Conservation (phyloP, 306 rosid species). For the Purshia tridentata region DNA sequence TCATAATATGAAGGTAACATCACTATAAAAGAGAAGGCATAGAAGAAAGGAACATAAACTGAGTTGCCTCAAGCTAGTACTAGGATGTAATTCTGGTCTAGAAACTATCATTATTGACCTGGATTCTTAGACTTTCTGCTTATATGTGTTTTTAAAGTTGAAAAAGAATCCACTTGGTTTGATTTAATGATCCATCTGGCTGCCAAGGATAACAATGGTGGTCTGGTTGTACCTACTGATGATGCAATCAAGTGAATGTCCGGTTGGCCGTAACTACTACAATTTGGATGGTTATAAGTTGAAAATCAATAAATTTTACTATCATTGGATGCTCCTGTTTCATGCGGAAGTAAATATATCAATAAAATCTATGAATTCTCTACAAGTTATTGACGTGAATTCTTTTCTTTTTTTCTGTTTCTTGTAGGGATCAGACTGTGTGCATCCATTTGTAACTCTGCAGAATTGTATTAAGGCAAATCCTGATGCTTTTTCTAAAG, state of each 20-base stretch:
- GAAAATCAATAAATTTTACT: not conserved
- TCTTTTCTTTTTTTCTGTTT: conserved; percentile 1
- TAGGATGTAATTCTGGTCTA: not conserved
- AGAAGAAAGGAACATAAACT: not conserved
- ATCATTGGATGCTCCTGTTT: not conserved
- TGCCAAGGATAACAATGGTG: not conserved
- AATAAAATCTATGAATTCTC: not conserved
- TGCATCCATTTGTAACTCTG: conserved; percentile 74
- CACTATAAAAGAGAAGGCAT: not conserved
- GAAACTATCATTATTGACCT: not conserved
- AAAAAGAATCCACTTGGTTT: not conserved
- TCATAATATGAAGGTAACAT: not conserved
- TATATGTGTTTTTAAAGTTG: no score
- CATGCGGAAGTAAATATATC: not conserved
- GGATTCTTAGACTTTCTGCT: not conserved
- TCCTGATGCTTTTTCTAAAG: conserved; percentile 76
- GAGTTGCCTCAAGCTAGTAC: not conserved
- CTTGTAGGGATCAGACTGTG: conserved; percentile 87
- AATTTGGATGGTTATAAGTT: not conserved
- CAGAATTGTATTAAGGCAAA: conserved; percentile 90
- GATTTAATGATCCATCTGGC: not conserved
- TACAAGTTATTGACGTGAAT: not conserved
- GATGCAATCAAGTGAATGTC: not conserved
- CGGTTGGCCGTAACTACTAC: not conserved
- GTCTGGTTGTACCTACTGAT: conserved; percentile 7